phyloP scores from a whole-genome alignment of 2,329 filamentous ascomycete genomes.

The Fusarium verrucosum region DNA sequence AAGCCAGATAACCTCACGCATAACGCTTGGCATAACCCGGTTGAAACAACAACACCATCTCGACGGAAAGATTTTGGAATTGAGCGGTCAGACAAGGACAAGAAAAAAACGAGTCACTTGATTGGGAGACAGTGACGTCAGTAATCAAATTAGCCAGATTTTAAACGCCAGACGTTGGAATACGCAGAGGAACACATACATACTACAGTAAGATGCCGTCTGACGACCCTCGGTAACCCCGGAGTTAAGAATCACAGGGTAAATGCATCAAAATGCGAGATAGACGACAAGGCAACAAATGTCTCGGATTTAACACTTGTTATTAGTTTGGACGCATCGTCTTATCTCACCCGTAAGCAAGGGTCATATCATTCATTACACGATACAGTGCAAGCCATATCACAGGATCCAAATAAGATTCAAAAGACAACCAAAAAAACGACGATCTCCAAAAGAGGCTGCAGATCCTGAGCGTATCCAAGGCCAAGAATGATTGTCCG shows the following conservation, averaged over 20 bases:
- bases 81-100: neutral
- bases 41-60: conserved; percentile 4
- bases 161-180: too few species aligned
- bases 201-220: conserved; percentile 29
- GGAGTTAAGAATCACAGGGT: conserved; percentile 34
- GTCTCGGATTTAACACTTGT: neutral
- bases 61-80: neutral
- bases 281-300: neutral
- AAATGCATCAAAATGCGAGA: neutral
- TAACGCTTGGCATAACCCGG: conserved; percentile 25
- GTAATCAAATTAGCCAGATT: too few species aligned
- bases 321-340: neutral
- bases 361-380: neutral
- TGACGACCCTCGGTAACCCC: conserved; percentile 26
- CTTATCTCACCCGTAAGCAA: conserved; percentile 33
- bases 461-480: conserved; percentile 6
- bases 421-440: neutral
- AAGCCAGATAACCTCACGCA: conserved; percentile 20
- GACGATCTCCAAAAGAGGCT: conserved; percentile 7
- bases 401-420: neutral
- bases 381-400: conserved; percentile 7
- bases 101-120: conserved; percentile 12
- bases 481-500: neutral
- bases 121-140: neutral
- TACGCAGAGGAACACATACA: neutral